Evolutionary conservation across 768 basidiomycete genomes (phyloP), one percentile per base, ranked within the genome.

Genomic region (Leccinum disarticulatum): DNA sequence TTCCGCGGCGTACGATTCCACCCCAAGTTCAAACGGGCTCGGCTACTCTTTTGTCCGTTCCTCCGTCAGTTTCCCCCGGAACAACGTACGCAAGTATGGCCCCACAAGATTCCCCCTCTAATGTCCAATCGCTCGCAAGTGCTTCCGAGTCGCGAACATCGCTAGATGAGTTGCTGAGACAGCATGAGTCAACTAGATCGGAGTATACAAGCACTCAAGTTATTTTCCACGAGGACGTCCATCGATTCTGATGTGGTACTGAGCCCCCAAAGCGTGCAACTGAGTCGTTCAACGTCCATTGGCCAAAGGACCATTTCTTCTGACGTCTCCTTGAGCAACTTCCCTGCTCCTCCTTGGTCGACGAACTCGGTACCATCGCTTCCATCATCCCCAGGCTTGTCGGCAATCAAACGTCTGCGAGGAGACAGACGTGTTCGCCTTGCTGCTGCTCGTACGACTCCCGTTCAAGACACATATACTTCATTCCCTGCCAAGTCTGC

Each of bases 281-380:
- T 63, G 47, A 55, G 51, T 52, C 72, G 64, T 55, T 75, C 59
- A 33, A 58, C 51, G 63, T 73, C 73, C 48, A 66, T 47, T 15
- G 62, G 66, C 51, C 69, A 68, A 41, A 68, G 62, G 54, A 71
- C 71, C 11, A 22, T 68, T 54, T 70, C 58, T 13, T 73, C 71
- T 22, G 86, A 87, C n/a, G 83, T 90, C 61, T 89, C 90, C 3
- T 73, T 91, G 54, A 89, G 87, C 63, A 77, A 79, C 48, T 91
- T 91, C 73, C 89, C 88, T 4, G 73, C 79, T 36, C 90, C 88
- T 35, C 88, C 90, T 15, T 64, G 63, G 71, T 61, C 59, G 51
- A 68, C 64, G 47, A 52, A 55, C 13, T 58, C 63, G 3, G 14
- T 61, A 52, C 61, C 69, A 49, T 53, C 69, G 2, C 62, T 64